phyloP scores from a whole-genome alignment of 176 grass and related monocot genomes.

The Cenchrus fungigraminus region DNA sequence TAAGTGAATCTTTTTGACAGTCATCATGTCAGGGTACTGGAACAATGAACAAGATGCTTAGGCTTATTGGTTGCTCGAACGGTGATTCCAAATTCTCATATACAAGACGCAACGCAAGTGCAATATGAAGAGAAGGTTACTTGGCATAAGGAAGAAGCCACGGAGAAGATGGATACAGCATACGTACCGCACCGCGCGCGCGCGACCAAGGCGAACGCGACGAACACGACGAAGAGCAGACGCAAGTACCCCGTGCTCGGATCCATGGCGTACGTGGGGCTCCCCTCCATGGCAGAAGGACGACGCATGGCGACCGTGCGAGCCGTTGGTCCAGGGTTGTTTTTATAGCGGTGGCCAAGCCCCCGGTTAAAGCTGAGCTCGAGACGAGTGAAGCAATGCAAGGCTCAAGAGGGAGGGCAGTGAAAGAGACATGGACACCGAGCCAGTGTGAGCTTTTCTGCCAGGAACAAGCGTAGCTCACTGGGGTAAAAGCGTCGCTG shows the following conservation, averaged over 20 bases:
- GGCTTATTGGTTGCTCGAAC: neutral
- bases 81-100: neutral
- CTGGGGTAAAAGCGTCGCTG: neutral
- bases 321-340: slow-evolving; percentile 16
- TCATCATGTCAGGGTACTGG: neutral
- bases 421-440: neutral
- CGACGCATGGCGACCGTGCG: slow-evolving; percentile 19
- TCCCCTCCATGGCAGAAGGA: neutral
- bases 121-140: neutral
- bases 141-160: neutral
- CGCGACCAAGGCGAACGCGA: slow-evolving; percentile 5
- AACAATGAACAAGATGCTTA: neutral
- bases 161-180: neutral
- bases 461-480: neutral
- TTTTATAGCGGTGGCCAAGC: slow-evolving; percentile 31
- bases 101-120: neutral
- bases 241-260: neutral
- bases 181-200: slow-evolving; percentile 57
- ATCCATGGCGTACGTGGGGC: neutral
- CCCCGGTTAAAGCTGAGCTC: neutral
- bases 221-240: slow-evolving; percentile 41
- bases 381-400: neutral
- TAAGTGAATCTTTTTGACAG: neutral
- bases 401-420: neutral
- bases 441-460: slow-evolving; percentile 25